Evolutionary conservation across 2,329 filamentous ascomycete species (phyloP).

Genomic region (Trichocomaceae sp.): DNA sequence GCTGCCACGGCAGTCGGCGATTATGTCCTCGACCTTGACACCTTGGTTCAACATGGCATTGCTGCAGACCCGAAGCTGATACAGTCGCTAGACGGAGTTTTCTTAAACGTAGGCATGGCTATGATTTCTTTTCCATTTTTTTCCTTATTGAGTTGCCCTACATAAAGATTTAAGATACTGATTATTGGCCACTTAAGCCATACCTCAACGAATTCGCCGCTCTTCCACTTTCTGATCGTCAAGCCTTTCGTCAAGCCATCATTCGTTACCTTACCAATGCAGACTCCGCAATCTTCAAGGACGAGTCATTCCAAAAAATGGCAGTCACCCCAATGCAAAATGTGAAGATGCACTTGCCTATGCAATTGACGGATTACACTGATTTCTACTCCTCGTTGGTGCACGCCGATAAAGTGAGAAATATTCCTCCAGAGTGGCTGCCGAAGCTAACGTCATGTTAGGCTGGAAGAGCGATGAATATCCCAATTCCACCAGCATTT

Average conservation of each 20-base stretch:
- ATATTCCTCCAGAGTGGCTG: too few relatives aligned
- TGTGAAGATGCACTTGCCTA: slow-evolving; percentile 1
- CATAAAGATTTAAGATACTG: neutral
- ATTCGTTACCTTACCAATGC: neutral
- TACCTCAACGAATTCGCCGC: slow-evolving; percentile 4
- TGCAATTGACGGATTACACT: slow-evolving; percentile 1
- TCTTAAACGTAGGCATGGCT: neutral
- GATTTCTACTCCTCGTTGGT: slow-evolving; percentile 5
- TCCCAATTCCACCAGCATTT: slow-evolving; percentile 1
- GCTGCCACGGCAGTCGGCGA: neutral
- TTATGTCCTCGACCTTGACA: neutral
- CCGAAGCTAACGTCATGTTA: neutral
- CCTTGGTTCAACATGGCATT: slow-evolving; percentile 1
- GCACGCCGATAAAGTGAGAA: slow-evolving; percentile 6
- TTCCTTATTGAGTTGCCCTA: neutral
- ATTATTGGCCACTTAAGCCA: neutral
- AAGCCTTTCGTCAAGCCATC: neutral
- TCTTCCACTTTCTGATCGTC: slow-evolving; percentile 3
- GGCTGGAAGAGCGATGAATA: slow-evolving; percentile 1
- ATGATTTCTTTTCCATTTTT: neutral
- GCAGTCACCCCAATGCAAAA: neutral
- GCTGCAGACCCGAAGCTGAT: neutral
- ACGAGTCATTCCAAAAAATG: neutral
- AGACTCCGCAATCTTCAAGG: neutral
- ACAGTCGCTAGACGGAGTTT: neutral